Evolutionary conservation across 2,329 filamentous ascomycete genomes (phyloP).

Genomic region (Scytalidium sp.): DNA sequence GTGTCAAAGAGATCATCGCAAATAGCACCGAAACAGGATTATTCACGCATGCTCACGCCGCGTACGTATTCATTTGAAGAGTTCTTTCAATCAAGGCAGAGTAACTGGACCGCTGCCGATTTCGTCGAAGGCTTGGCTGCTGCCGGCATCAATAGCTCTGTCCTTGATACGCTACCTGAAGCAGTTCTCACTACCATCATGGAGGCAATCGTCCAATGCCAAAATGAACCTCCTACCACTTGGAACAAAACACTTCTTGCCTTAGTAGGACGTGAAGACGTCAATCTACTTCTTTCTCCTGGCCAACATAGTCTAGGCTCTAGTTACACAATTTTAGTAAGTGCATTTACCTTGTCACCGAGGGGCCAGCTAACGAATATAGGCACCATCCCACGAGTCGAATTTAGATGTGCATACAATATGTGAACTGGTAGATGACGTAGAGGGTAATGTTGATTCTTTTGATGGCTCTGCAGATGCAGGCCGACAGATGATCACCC

Average conservation of each 20-base stretch:
- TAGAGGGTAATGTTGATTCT: constrained; percentile 49
- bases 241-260: constrained; percentile 73
- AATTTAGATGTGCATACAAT: constrained; percentile 76
- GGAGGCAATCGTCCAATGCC: constrained; percentile 81
- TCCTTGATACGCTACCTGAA: constrained; percentile 83
- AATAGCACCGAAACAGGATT: background rate
- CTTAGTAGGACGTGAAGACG: constrained; percentile 78
- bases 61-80: constrained; percentile 68
- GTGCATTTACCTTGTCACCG: background rate
- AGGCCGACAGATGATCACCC: constrained; percentile 79
- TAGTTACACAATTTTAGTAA: constrained; percentile 23
- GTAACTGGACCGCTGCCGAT: constrained; percentile 51
- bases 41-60: constrained; percentile 40
- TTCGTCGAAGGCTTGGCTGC: constrained; percentile 73
- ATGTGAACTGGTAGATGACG: constrained; percentile 60
- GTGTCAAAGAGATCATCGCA: constrained; percentile 30
- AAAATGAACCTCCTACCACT: constrained; percentile 72
- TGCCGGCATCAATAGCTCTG: constrained; percentile 61
- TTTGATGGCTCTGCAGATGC: constrained; percentile 80
- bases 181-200: constrained; percentile 76
- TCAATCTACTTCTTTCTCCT: constrained; percentile 62
- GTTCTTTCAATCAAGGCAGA: constrained; percentile 59
- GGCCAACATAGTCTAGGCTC: constrained; percentile 31
- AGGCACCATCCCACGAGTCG: constrained; percentile 63
- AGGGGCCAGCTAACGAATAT: constrained; percentile 10